Percentiles rank a stretch among this genome's conserved stretches.
phyloP scores from a whole-genome alignment of 1,139 yeast genomes.

The Geotrichum bryndzae region DNA sequence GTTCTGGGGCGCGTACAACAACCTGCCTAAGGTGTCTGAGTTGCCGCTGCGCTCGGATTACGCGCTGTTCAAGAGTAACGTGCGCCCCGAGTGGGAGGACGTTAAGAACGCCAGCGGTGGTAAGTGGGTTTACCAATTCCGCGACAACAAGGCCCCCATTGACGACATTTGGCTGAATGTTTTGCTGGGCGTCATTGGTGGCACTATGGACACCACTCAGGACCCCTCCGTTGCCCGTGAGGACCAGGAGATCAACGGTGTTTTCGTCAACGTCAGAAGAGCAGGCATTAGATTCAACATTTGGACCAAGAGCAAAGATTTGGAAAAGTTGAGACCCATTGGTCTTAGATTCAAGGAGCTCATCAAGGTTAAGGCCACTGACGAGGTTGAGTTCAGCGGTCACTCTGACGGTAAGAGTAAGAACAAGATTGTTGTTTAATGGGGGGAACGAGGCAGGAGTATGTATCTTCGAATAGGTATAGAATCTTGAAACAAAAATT shows the following conservation, averaged over 20 bases:
- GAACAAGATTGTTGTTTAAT: constrained; percentile 11
- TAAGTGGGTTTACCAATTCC: constrained; percentile 82
- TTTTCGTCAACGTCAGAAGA: constrained; percentile 82
- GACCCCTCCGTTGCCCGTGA: constrained; percentile 47
- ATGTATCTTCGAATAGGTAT: too few species aligned
- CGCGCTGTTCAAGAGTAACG: constrained; percentile 89
- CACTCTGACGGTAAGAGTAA: constrained; percentile 41
- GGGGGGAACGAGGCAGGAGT: too few species aligned
- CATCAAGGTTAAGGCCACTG: constrained; percentile 60
- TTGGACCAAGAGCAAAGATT: constrained; percentile 80
- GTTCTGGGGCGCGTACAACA: constrained; percentile 97
- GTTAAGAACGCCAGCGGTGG: constrained; percentile 84
- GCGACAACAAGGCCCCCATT: constrained; percentile 50
- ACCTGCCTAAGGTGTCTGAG: constrained; percentile 87
- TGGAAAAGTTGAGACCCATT: constrained; percentile 41
- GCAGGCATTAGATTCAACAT: constrained; percentile 79
- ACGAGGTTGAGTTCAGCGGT: constrained; percentile 63
- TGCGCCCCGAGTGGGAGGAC: constrained; percentile 99
- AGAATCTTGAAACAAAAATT: too few species aligned
- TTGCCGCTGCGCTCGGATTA: constrained; percentile 90
- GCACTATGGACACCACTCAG: constrained; percentile 59
- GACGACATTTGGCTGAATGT: constrained; percentile 94
- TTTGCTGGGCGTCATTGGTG: constrained; percentile 88
- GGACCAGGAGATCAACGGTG: constrained; percentile 81
- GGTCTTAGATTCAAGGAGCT: constrained; percentile 76